phyloP scores from a whole-genome alignment of 2,329 filamentous ascomycete genomes.

The Nemania sp. region DNA sequence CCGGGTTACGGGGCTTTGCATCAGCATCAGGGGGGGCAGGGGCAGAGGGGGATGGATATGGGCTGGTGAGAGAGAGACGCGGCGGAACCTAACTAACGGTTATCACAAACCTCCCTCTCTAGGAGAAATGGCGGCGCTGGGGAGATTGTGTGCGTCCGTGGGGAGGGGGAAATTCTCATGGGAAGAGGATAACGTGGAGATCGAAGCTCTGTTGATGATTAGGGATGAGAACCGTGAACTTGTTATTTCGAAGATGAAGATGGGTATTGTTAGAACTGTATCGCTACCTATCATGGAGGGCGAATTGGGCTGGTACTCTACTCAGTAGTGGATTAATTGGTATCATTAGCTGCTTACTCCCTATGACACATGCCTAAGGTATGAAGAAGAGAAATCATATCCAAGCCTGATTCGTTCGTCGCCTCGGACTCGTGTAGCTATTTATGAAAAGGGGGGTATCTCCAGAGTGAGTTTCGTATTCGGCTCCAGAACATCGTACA shows the following conservation, averaged over 20 bases:
- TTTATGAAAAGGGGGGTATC: constrained; percentile 13
- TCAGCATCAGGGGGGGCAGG: constrained; percentile 6
- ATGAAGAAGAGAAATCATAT: constrained; percentile 2
- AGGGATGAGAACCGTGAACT: not conserved
- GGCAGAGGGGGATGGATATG: constrained; percentile 7
- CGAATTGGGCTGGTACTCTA: constrained; percentile 22
- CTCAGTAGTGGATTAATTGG: constrained; percentile 17
- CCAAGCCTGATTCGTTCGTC: not conserved
- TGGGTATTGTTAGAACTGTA: constrained; percentile 14
- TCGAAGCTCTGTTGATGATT: not conserved
- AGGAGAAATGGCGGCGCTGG: not conserved
- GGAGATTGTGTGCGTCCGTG: not conserved
- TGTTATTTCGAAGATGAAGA: not conserved
- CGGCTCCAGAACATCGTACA: too few relatives aligned
- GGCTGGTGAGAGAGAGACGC: constrained; percentile 14
- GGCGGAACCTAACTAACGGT: not conserved
- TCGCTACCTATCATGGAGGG: constrained; percentile 10
- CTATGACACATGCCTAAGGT: not conserved
- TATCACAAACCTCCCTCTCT: not conserved
- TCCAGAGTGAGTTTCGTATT: not conserved
- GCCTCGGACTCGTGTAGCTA: too few relatives aligned
- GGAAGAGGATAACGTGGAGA: not conserved
- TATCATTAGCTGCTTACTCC: constrained; percentile 28
- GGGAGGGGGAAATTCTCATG: not conserved
- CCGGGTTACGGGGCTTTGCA: constrained; percentile 30